These are phyloP conservation scores for Hygrophorus russula DNA, from an alignment of 768 basidiomycete genomes.

Conservation along the genomic window DNA sequence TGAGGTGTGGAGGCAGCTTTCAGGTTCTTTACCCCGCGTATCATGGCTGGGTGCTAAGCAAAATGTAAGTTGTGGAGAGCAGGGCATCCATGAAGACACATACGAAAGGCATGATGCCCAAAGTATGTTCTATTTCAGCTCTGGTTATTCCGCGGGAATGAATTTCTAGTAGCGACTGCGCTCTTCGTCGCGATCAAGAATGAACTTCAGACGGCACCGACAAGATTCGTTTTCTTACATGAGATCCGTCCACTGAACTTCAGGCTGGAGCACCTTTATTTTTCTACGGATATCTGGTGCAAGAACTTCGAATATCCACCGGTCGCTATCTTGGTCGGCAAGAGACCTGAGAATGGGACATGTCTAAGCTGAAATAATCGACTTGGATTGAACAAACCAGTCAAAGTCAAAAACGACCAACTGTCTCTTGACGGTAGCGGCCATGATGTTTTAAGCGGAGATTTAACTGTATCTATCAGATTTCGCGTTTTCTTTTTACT, in stretches of 20 bases:
- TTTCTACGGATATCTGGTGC: constrained; percentile 76
- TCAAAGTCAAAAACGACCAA: constrained; percentile 95
- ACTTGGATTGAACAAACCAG: constrained; percentile 43
- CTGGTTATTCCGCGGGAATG: constrained; percentile 57
- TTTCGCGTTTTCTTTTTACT: too few relatives aligned
- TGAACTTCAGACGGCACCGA: constrained; percentile 1
- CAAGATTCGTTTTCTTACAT: constrained; percentile 43
- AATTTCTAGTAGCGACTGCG: constrained; percentile 60
- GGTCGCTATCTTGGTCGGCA: constrained; percentile 93
- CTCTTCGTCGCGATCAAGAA: constrained; percentile 27
- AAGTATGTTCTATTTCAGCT: constrained; percentile 66
- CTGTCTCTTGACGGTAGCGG: constrained; percentile 33
- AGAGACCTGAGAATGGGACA: constrained; percentile 47
- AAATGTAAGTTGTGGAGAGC: neutral
- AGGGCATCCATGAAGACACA: constrained; percentile 15
- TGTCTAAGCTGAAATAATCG: constrained; percentile 7
- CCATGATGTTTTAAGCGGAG: constrained; percentile 13
- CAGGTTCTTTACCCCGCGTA: constrained; percentile 71
- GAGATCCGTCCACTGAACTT: constrained; percentile 87
- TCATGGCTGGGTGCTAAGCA: constrained; percentile 90
- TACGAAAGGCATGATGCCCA: constrained; percentile 82
- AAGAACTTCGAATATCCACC: constrained; percentile 86
- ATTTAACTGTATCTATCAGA: neutral
- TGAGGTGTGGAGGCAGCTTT: constrained; percentile 39
- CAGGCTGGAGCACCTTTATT: constrained; percentile 53